A percentile compares a stretch with the other conserved stretches of the same genome.
These are phyloP conservation scores for Alternaria consortialis DNA, from an alignment of 2,329 filamentous ascomycete genomes.

Conservation along the genomic window DNA sequence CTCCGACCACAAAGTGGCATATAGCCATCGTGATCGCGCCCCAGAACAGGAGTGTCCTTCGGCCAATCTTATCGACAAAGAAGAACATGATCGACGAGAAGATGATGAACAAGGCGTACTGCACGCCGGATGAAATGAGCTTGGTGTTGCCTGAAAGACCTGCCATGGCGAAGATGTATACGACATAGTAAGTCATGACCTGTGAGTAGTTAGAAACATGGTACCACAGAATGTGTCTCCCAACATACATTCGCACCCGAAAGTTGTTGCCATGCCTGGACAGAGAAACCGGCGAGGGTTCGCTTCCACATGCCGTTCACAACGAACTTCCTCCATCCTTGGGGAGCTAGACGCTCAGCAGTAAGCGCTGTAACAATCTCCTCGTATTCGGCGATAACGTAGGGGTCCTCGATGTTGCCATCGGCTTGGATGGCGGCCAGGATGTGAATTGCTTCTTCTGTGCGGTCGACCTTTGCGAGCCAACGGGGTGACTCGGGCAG, in stretches of 20 bases:
- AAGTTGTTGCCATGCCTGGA: conserved; percentile 78
- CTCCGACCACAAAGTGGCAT: conserved; percentile 61
- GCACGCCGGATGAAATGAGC: conserved; percentile 72
- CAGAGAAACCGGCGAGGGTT: conserved; percentile 74
- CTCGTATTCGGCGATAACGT: conserved; percentile 72
- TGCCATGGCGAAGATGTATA: conserved; percentile 76
- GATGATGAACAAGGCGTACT: conserved; percentile 80
- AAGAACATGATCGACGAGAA: conserved; percentile 81
- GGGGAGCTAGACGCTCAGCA: conserved; percentile 75
- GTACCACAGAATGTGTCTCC: conserved; percentile 43
- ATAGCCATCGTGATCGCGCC: conserved; percentile 71
- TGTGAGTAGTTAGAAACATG: background rate
- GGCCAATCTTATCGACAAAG: conserved; percentile 79
- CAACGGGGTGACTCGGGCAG: conserved; percentile 56
- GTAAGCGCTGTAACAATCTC: conserved; percentile 79
- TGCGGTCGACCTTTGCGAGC: conserved; percentile 57
- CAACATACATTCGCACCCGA: conserved; percentile 79
- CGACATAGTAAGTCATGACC: conserved; percentile 39
- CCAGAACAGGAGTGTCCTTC: conserved; percentile 70
- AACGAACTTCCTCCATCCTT: conserved; percentile 76
- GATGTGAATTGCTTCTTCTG: conserved; percentile 55
- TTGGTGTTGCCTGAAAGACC: conserved; percentile 67
- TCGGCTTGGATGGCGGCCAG: conserved; percentile 58
- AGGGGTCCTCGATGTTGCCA: conserved; percentile 70
- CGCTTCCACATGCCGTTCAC: conserved; percentile 76